Evolutionary conservation across 2,329 filamentous ascomycete genomes (phyloP), one percentile per base, ranked within the genome.

Genomic region (Pseudopithomyces chartarum): DNA sequence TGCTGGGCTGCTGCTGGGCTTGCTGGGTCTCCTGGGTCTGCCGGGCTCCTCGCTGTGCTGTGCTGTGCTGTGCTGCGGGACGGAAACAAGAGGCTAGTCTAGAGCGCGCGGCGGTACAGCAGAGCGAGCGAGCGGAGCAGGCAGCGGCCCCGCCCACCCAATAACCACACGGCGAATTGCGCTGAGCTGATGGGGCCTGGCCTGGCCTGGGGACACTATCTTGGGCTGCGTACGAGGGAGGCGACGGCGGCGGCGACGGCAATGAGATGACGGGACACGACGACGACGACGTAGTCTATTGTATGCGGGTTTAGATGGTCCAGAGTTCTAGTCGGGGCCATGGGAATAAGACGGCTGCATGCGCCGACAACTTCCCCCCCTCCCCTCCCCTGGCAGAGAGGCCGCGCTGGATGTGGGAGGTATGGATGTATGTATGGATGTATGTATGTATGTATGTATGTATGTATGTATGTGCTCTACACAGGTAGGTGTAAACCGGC

Each of bases 71-170:
- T n/a, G n/a, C n/a, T 40, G 46, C 34, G 52, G 47, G 42, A 65
- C 61, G 63, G 61, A 58, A 66, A 53, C 40, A 49, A 61, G 58
- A 57, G 51, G 17, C 46, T 49, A 58, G 26, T n/a, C n/a, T n/a
- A n/a, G n/a, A n/a, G n/a, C n/a, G 32, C 32, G 32, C 7, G 32
- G 34, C 13, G 12, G 34, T 11, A 38, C 13, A 38, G 32, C 34
- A 38, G 13, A 5, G 17, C 12, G 48, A 20, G 33, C 42, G 55
- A 55, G 58, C 57, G 48, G 44, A 52, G 34, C 17, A n/a, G 47
- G 10, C 46, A 39, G 47, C 47, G 47, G 51, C 47, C 48, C 49
- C 50, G 42, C 44, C 51, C 51, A 54, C 44, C 51, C 51, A 54
- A 54, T 54, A 42, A 47, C 20, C n/a, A n/a, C n/a, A n/a, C 10